phyloP scores from a whole-genome alignment of 352 stramenopile genomes.

The Pythium aphanidermatum region DNA sequence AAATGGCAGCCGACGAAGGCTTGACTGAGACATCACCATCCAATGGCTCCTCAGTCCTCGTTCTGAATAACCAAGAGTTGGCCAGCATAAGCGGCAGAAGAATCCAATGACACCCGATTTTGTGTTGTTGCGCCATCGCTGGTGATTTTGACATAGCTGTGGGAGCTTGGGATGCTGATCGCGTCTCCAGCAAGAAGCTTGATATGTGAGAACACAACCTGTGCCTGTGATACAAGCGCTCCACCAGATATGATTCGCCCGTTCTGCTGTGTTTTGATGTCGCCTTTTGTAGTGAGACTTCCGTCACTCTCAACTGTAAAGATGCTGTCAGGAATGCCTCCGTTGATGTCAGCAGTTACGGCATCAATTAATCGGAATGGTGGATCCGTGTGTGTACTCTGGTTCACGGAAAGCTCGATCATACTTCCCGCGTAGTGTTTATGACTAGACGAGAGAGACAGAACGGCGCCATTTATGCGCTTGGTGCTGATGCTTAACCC shows the following conservation, averaged over 20 bases:
- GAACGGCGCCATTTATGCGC: conserved; percentile 34
- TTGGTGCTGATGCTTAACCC: conserved; percentile 43
- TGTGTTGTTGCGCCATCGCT: conserved; percentile 29
- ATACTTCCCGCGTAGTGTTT: conserved; percentile 45
- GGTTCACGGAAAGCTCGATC: conserved; percentile 39
- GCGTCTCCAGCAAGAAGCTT: conserved; percentile 29
- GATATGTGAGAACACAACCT: conserved; percentile 42
- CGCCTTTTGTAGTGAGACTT: conserved; percentile 37
- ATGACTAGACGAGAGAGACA: conserved; percentile 40
- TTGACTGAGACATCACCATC: conserved; percentile 44
- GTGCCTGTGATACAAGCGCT: conserved; percentile 41
- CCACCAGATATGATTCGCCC: conserved; percentile 45
- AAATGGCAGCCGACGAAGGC: conserved; percentile 45
- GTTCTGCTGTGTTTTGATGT: conserved; percentile 37
- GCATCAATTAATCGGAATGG: conserved; percentile 52
- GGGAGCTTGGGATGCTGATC: conserved; percentile 45
- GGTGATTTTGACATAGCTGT: conserved; percentile 68
- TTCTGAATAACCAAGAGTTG: conserved; percentile 77
- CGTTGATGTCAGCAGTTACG: background rate
- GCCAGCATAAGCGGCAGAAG: conserved; percentile 30
- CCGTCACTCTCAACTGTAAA: conserved; percentile 48
- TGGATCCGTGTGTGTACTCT: conserved; percentile 15
- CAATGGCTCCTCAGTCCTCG: conserved; percentile 50
- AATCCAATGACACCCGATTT: conserved; percentile 42
- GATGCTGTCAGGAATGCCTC: conserved; percentile 11